Conservation (phyloP, 805 yeast genomes). For the Wickerhamiella slavikovae region DNA sequence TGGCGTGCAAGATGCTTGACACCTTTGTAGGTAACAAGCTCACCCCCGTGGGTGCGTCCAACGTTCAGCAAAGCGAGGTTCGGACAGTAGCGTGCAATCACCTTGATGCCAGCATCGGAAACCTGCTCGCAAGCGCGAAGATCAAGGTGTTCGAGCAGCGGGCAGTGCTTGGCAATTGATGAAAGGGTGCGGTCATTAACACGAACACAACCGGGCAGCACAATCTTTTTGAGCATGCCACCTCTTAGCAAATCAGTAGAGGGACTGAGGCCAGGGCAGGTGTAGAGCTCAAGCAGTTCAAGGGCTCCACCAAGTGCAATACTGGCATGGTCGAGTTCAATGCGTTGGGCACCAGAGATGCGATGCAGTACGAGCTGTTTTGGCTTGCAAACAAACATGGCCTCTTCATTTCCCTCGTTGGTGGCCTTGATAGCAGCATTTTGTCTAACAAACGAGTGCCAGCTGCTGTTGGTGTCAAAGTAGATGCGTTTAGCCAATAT, state of each 20-base stretch:
- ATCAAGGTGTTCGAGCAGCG: constrained; percentile 44
- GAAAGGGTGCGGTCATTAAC: constrained; percentile 41
- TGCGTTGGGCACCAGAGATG: constrained; percentile 31
- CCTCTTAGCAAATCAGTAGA: constrained; percentile 26
- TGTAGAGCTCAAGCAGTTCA: constrained; percentile 58
- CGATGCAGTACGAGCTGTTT: constrained; percentile 45
- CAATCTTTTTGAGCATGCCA: constrained; percentile 23
- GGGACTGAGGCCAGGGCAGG: constrained; percentile 58
- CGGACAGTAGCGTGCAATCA: constrained; percentile 41
- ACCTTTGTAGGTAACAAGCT: constrained; percentile 49
- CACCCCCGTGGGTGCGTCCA: constrained; percentile 57
- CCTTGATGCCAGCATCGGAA: constrained; percentile 53
- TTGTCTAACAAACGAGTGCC: constrained; percentile 33
- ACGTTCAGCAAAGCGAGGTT: constrained; percentile 42
- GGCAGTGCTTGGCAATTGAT: constrained; percentile 32
- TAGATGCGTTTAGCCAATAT: constrained; percentile 38
- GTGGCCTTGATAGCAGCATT: constrained; percentile 26
- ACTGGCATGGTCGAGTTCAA: constrained; percentile 29
- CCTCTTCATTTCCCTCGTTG: constrained; percentile 10
- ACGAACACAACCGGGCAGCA: constrained; percentile 49
- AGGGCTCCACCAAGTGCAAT: constrained; percentile 27
- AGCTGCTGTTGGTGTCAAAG: constrained; percentile 33
- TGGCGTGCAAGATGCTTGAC: constrained; percentile 34
- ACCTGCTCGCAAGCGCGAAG: constrained; percentile 67
- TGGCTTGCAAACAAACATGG: constrained; percentile 12